Evolutionary conservation across 176 grass and related monocot genomes (phyloP), one percentile per base, ranked within the genome.

Genomic region (Coix lacrymajobi): DNA sequence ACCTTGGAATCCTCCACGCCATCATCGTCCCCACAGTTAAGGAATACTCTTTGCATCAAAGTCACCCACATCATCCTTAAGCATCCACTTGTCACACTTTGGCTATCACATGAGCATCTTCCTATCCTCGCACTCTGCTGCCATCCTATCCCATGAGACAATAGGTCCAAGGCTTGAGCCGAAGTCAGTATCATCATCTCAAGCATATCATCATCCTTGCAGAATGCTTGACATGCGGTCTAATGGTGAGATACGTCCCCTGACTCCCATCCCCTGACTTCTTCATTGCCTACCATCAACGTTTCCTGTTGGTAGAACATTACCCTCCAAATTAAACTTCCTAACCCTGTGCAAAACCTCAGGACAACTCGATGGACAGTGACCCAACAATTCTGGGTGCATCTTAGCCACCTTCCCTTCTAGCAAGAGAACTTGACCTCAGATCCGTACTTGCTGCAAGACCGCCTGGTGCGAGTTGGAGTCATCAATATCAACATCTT

Each of bases 31-130:
- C 88, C 90, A 86, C 92, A 98, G 60, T 91, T 91, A 44, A 95
- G n/a, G 95, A 80, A 98, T 98, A 63, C 90, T 89, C 78, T 97
- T 97, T 67, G 89, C 95, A 86, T 95, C 92, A 65, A 95, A 96
- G 51, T 96, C 93, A 70, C 85, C 69, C 49, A 91, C 87, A 72
- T 88, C 85, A 84, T 96, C 93, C 84, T 99, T 99, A 74, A 99
- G 85, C 76, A 92, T 92, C 95, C 95, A 98, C 62, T 98, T 98
- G 73, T 95, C 84, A 84, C 92, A 87, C 74, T 94, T 92, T 84
- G 91, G 75, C 89, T 92, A 77, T 91, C 92, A 67, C 86, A 94
- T 87, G 76, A 90, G 81, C 85, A 94, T 88, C 82, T 94, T 95
- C 75, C 85, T 95, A 81, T 94, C 89, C 66, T 88, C 86, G 38